Conservation (phyloP, 164 flowering plant species). For the Chloranthus sessilifolius region DNA sequence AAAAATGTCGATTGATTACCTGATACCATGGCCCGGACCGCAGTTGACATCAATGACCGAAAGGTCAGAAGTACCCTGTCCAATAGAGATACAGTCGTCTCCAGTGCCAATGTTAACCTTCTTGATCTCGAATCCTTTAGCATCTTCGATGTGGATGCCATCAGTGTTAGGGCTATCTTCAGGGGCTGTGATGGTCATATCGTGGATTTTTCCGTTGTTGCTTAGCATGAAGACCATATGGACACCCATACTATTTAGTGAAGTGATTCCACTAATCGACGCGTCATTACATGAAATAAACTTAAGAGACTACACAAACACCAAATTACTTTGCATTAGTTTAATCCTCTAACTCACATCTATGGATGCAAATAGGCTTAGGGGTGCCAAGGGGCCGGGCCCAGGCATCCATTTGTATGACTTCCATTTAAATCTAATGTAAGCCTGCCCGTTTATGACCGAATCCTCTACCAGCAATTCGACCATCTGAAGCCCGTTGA, state of each 20-base stretch:
- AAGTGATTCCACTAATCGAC: constrained; percentile 19
- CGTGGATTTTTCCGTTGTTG: constrained; percentile 14
- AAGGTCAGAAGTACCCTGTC: constrained; percentile 53
- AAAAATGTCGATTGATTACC: too few relatives aligned
- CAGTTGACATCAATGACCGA: constrained; percentile 36
- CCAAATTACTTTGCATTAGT: too few relatives aligned
- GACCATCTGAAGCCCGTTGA: too few relatives aligned
- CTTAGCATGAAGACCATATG: constrained; percentile 20
- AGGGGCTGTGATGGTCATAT: constrained; percentile 36
- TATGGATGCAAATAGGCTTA: too few relatives aligned
- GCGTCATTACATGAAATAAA: constrained; percentile 38
- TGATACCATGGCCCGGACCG: constrained; percentile 77
- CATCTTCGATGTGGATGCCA: too few relatives aligned
- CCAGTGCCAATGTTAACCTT: constrained; percentile 42
- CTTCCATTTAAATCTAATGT: too few relatives aligned
- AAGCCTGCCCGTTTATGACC: too few relatives aligned
- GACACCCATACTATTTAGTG: constrained; percentile 40
- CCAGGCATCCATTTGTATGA: too few relatives aligned
- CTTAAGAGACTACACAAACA: constrained; percentile 37
- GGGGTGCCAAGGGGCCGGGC: too few relatives aligned
- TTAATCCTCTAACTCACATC: too few relatives aligned
- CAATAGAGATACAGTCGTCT: constrained; percentile 62
- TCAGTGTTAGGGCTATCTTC: constrained; percentile 41
- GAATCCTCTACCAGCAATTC: too few relatives aligned
- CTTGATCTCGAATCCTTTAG: constrained; percentile 29